Conservation (phyloP, 306 rosid species). For the Comarum palustre region DNA sequence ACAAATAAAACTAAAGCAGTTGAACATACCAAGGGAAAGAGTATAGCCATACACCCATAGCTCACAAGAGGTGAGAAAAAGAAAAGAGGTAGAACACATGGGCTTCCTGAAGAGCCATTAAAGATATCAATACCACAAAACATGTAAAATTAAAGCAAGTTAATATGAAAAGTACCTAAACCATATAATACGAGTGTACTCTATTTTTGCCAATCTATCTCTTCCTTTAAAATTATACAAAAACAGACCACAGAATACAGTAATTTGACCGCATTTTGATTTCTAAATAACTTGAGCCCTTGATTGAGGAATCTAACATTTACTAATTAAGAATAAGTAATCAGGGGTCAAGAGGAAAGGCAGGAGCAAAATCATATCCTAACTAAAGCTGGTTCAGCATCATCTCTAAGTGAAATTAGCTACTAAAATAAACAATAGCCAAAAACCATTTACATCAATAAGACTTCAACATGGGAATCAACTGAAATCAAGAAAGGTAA, state of each 20-base stretch:
- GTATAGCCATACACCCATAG: slow-evolving; percentile 84
- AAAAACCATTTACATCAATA: background rate
- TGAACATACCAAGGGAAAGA: slow-evolving; percentile 72
- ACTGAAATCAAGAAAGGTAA: slow-evolving; percentile 15
- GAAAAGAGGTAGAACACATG: slow-evolving; percentile 78
- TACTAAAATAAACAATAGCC: background rate
- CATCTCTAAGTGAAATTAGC: background rate
- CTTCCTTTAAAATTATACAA: background rate
- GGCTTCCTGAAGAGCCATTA: slow-evolving; percentile 69
- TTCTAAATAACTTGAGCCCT: background rate
- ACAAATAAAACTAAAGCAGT: slow-evolving; percentile 1
- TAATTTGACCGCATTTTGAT: background rate
- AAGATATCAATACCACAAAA: slow-evolving; percentile 26
- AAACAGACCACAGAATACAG: background rate
- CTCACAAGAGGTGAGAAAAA: slow-evolving; percentile 84
- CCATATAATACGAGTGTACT: background rate
- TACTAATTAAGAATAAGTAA: background rate
- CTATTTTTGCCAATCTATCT: background rate
- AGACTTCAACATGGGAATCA: background rate
- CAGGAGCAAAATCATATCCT: slow-evolving; percentile 6
- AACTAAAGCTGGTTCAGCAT: background rate
- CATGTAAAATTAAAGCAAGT: background rate
- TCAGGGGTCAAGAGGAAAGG: background rate
- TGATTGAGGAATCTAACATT: background rate
- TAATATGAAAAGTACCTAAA: background rate